Base-by-base conservation (phyloP, 441 rosid genomes). In the Croton laevigatus region DNA sequence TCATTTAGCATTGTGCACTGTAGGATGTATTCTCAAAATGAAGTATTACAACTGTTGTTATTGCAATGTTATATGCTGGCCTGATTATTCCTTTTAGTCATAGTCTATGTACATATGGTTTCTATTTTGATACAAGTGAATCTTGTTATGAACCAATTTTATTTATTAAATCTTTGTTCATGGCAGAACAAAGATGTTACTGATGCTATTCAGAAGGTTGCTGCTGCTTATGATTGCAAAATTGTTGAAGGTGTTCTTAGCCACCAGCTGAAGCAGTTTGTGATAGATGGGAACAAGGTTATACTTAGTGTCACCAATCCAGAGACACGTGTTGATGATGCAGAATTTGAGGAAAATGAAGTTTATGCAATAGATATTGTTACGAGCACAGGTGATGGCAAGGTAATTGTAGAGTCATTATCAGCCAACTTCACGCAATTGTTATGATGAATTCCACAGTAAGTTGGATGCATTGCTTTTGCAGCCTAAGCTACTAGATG, bases 331-430 rank as follows among this genome's bases (percentile, higher is more conserved):
- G 98, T 93, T 62, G 98, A 95, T 66, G 98, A 95, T 72, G 91
- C 86, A 14, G 98, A 88, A 78, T 92, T 95, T 73, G 89, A 88
- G 83, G 98, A 92, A 81, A 92, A 95, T 22, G 91, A 92, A 86
- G 96, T 93, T 51, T 95, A 93, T 74, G 84, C 96, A 0, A 76
- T 95, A 51, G 99, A 95, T 74, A 95, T 95, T 46, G 98, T 93
- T 20, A 85, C 95, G 36, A 93, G 97, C 80, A 87, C 98, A 0
- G 97, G 98, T 65, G 96, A 93, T 17, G 98, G 99, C 74, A 93
- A 91, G 94, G 97, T 89, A 83, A 76, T 70, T 60, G 16, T 73
- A 38, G 63, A 58, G 42, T 19, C 59, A 13, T 27, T 61, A 2
- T 65, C 23, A 12, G n/a, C n/a, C 20, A 64, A 7, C 27, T 40